These are phyloP conservation scores for Colletotrichum sp. DNA, from an alignment of 2,329 filamentous ascomycete genomes.

Conservation along the genomic window DNA sequence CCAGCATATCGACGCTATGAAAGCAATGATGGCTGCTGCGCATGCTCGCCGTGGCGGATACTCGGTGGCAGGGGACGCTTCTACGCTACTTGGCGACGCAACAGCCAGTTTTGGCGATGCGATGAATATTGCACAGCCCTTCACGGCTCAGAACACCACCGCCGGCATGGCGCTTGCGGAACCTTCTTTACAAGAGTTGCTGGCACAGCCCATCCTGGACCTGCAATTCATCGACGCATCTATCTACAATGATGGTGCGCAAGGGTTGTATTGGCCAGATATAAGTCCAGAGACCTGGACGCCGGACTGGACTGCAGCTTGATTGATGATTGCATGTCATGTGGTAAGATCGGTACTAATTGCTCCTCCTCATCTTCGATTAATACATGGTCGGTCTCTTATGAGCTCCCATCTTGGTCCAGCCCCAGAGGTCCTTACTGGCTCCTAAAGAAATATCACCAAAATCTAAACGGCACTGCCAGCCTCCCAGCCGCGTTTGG, in stretches of 20 bases:
- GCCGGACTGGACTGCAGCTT: slow-evolving; percentile 15
- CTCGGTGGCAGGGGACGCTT: background rate
- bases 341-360: rapidly evolving
- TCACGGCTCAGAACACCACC: slow-evolving; percentile 25
- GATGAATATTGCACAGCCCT: background rate
- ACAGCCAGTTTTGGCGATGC: background rate
- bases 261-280: slow-evolving; percentile 24
- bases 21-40: slow-evolving; percentile 26
- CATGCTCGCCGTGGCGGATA: slow-evolving; percentile 4
- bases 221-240: slow-evolving; percentile 36
- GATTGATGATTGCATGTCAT: background rate
- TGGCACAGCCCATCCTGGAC: slow-evolving; percentile 36
- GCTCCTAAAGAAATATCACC: background rate
- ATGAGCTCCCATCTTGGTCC: background rate
- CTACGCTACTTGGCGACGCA: background rate
- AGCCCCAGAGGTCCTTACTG: background rate
- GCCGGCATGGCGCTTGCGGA: slow-evolving; percentile 40
- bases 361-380: background rate
- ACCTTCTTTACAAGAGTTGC: slow-evolving; percentile 37
- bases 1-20: slow-evolving; percentile 43
- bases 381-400: background rate
- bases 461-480: slow-evolving; percentile 9
- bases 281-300: slow-evolving; percentile 20
- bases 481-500: slow-evolving; percentile 4
- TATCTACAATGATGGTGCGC: slow-evolving; percentile 20